A percentile compares a stretch with the other conserved stretches of the same genome.
phyloP scores from a whole-genome alignment of 1,139 yeast species.

The Geotrichum siamense region DNA sequence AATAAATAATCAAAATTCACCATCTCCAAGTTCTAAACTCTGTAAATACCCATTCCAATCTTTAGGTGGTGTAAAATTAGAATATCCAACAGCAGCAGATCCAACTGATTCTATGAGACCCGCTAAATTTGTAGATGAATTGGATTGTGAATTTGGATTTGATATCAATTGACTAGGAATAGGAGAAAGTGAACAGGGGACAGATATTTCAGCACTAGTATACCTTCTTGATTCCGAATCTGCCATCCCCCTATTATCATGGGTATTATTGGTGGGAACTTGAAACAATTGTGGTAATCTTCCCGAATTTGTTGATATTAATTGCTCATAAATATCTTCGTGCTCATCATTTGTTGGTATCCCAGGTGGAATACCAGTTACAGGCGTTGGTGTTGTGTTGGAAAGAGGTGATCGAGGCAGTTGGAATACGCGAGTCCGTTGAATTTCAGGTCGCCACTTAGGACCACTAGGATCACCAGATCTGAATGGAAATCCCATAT shows the following conservation, averaged over 20 bases:
- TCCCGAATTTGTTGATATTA: neutral
- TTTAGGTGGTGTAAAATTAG: neutral
- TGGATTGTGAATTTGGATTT: neutral
- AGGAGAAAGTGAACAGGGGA: neutral
- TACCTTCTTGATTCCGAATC: too few relatives aligned
- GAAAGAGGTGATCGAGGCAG: neutral
- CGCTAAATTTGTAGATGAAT: slow-evolving; percentile 1
- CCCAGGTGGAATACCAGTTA: neutral
- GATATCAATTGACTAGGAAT: neutral
- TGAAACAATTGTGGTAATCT: neutral
- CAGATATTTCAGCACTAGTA: neutral
- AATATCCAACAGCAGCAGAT: neutral
- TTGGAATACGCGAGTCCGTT: slow-evolving; percentile 6
- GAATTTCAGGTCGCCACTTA: slow-evolving; percentile 11
- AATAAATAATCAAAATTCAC: neutral
- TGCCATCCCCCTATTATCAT: neutral
- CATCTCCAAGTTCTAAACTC: slow-evolving; percentile 3
- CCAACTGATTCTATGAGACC: neutral
- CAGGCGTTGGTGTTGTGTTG: neutral
- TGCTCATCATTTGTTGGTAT: neutral
- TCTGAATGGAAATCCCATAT: neutral
- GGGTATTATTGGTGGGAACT: neutral
- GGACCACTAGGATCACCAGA: neutral
- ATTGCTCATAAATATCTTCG: slow-evolving; percentile 1
- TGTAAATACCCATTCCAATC: slow-evolving; percentile 8